phyloP scores from a whole-genome alignment of 73 alveolate genomes.

The Paramecium caudatum region DNA sequence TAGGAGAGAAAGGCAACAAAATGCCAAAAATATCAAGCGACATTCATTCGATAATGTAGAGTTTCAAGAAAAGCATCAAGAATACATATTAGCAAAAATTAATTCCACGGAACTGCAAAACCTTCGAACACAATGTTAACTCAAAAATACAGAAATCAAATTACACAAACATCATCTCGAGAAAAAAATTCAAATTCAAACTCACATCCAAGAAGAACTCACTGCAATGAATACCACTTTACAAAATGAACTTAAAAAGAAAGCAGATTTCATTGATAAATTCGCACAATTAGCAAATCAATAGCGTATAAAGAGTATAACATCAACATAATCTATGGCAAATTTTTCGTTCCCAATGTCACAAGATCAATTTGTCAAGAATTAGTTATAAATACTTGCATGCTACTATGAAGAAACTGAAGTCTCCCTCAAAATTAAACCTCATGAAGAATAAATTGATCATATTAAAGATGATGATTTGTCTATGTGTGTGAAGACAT shows the following conservation, averaged over 20 bases:
- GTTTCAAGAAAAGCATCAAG: not conserved
- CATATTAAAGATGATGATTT: not conserved
- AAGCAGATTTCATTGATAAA: not conserved
- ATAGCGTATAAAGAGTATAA: not conserved
- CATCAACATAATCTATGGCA: not conserved
- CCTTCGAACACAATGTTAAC: not conserved
- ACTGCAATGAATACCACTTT: not conserved
- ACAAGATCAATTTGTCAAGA: not conserved
- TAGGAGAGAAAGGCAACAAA: not conserved
- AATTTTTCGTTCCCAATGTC: not conserved
- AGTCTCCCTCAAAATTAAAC: not conserved
- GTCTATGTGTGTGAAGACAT: not conserved
- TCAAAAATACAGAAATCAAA: not conserved
- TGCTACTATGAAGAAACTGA: not conserved
- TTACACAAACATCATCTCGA: not conserved
- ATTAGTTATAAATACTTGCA: not conserved
- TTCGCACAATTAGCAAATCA: conserved; percentile 7
- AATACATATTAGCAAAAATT: conserved; percentile 6
- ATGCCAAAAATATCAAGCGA: not conserved
- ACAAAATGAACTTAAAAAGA: conserved; percentile 10
- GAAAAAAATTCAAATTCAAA: not conserved
- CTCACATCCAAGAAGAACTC: not conserved
- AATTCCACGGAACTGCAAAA: not conserved
- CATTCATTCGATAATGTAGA: not conserved
- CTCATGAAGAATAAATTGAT: not conserved